Percentiles rank a stretch among this genome's conserved stretches.
These are phyloP conservation scores for Colletotrichum salicis DNA, from an alignment of 2,329 filamentous ascomycete genomes.

Conservation along the genomic window DNA sequence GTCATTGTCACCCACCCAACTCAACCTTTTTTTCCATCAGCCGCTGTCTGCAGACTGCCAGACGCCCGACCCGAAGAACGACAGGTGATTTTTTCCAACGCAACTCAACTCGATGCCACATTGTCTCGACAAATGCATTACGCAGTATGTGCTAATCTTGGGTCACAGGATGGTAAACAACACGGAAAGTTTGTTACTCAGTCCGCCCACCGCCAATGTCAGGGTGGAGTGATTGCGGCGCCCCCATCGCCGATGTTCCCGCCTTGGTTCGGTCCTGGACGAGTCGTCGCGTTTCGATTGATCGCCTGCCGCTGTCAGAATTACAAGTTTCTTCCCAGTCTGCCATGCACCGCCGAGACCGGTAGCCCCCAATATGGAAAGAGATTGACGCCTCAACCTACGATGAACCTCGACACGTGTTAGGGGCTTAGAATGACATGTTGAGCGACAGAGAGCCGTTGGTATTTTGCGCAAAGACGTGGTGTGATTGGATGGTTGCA, in stretches of 20 bases:
- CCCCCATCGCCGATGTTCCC: constrained; percentile 23
- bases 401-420: constrained; percentile 7
- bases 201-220: background rate
- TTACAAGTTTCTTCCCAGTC: constrained; percentile 25
- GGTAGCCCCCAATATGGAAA: constrained; percentile 17
- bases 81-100: background rate
- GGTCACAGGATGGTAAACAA: background rate
- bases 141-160: background rate
- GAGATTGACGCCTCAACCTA: constrained; percentile 16
- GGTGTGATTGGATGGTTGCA: background rate
- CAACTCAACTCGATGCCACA: background rate
- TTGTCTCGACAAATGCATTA: background rate
- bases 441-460: background rate
- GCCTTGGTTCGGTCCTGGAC: constrained; percentile 14
- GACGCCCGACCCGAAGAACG: background rate
- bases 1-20: constrained; percentile 2
- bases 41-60: background rate
- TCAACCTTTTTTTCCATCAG: constrained; percentile 10
- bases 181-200: background rate
- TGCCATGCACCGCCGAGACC: constrained; percentile 24
- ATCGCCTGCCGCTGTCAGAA: constrained; percentile 18
- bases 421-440: constrained; percentile 4
- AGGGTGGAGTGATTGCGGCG: constrained; percentile 1
- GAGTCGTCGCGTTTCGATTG: constrained; percentile 18
- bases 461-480: background rate